Conservation (phyloP, 1,284 basidiomycete genomes). For the Waitea zeae region DNA sequence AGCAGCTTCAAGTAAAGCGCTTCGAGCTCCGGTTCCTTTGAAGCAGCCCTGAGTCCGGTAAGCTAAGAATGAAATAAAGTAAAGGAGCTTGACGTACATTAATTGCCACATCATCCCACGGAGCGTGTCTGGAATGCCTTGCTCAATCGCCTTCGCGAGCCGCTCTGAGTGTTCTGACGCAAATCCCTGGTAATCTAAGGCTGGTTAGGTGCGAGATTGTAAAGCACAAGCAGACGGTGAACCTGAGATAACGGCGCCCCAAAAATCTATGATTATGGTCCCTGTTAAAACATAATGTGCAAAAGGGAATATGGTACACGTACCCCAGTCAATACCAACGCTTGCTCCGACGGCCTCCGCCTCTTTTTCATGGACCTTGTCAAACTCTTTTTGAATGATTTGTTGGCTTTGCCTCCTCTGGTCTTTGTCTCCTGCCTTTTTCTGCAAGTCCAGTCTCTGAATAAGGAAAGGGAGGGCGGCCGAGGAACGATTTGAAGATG, state of each 20-base stretch:
- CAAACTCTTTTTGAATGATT: slow-evolving; percentile 54
- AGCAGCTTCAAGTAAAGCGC: slow-evolving; percentile 70
- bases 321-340: slow-evolving; percentile 60
- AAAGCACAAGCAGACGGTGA: slow-evolving; percentile 1
- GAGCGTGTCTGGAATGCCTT: slow-evolving; percentile 73
- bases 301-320: slow-evolving; percentile 18
- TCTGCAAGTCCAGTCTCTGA: slow-evolving; percentile 28
- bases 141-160: slow-evolving; percentile 81
- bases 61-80: slow-evolving; percentile 5
- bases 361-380: slow-evolving; percentile 30
- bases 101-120: slow-evolving; percentile 98
- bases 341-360: slow-evolving; percentile 15
- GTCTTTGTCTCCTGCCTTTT: slow-evolving; percentile 23
- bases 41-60: slow-evolving; percentile 46
- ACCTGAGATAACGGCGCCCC: slow-evolving; percentile 90
- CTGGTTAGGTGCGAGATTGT: slow-evolving; percentile 2
- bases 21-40: slow-evolving; percentile 83
- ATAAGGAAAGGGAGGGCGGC: slow-evolving; percentile 32
- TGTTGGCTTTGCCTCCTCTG: slow-evolving; percentile 47
- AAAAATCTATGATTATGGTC: slow-evolving; percentile 53
- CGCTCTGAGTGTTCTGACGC: slow-evolving; percentile 65
- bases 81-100: slow-evolving; percentile 39
- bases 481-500: no score
- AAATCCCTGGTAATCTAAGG: slow-evolving; percentile 67
- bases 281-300: slow-evolving; percentile 4